These are phyloP conservation scores for Aspergillus fijiensis DNA, from an alignment of 2,329 filamentous ascomycete genomes.

Conservation along the genomic window DNA sequence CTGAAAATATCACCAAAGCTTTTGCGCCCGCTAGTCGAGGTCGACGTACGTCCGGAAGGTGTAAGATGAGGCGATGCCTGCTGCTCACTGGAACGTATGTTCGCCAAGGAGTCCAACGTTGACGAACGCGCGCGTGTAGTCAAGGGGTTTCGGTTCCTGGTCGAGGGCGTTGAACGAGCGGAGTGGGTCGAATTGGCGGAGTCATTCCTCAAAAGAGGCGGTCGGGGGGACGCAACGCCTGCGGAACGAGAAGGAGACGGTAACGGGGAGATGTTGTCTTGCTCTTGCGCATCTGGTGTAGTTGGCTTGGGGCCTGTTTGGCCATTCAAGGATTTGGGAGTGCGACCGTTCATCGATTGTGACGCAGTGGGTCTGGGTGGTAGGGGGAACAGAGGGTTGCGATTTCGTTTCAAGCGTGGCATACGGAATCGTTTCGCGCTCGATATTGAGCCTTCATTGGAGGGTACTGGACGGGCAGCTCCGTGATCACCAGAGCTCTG, in stretches of 20 bases:
- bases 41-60: conserved; percentile 66
- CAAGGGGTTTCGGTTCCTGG: conserved; percentile 55
- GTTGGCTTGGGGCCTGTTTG: conserved; percentile 25
- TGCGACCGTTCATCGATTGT: conserved; percentile 15
- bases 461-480: conserved; percentile 59
- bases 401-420: conserved; percentile 71
- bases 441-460: conserved; percentile 61
- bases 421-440: conserved; percentile 78
- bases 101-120: conserved; percentile 79
- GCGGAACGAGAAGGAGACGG: conserved; percentile 54
- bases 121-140: conserved; percentile 74
- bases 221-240: conserved; percentile 49
- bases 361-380: conserved; percentile 63
- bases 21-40: conserved; percentile 79
- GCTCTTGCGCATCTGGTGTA: conserved; percentile 28
- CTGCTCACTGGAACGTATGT: conserved; percentile 69
- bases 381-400: conserved; percentile 81
- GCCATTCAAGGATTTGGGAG: conserved; percentile 21
- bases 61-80: conserved; percentile 63
- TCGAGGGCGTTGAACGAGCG: conserved; percentile 53
- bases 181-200: conserved; percentile 69
- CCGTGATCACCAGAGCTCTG: conserved; percentile 71
- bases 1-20: conserved; percentile 89
- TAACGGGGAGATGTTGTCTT: conserved; percentile 39
- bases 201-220: conserved; percentile 57